A percentile compares a stretch with the other conserved stretches of the same genome.
These are phyloP conservation scores for Euclidium syriacum DNA, from an alignment of 345 rosid genomes.

Conservation along the genomic window DNA sequence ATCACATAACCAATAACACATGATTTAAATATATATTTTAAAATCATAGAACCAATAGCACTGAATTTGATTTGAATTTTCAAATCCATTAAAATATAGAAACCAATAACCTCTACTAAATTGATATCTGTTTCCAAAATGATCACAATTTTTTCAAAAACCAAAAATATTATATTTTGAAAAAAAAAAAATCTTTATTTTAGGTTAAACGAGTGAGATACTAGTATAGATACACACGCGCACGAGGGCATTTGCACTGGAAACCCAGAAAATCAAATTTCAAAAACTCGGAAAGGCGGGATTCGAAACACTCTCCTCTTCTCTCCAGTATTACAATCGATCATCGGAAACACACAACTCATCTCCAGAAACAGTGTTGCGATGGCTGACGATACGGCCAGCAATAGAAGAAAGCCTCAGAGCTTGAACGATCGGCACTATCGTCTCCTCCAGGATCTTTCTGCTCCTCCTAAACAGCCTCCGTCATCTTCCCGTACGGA, in stretches of 20 bases:
- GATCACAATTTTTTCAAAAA: too few species aligned
- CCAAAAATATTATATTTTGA: too few species aligned
- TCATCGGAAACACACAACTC: neutral
- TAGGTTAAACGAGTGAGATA: too few species aligned
- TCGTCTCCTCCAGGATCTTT: slow-evolving; percentile 68
- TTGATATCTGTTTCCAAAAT: too few species aligned
- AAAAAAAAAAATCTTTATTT: too few species aligned
- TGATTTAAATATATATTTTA: too few species aligned
- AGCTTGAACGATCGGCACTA: slow-evolving; percentile 85
- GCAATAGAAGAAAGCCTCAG: slow-evolving; percentile 41
- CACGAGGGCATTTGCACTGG: neutral
- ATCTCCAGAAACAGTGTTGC: neutral
- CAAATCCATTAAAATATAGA: too few species aligned
- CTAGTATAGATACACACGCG: neutral
- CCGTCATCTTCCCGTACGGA: slow-evolving; percentile 31
- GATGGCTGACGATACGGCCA: slow-evolving; percentile 51
- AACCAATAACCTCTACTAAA: too few species aligned
- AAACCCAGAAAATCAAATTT: slow-evolving; percentile 3
- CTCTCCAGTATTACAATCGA: neutral
- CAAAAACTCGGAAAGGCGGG: slow-evolving; percentile 24
- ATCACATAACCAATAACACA: too few species aligned
- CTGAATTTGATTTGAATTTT: too few species aligned
- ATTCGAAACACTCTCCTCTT: neutral
- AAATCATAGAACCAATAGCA: too few species aligned
- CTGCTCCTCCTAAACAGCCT: slow-evolving; percentile 48